Base-by-base conservation (phyloP, 345 rosid species). In the Heritiera littoralis region DNA sequence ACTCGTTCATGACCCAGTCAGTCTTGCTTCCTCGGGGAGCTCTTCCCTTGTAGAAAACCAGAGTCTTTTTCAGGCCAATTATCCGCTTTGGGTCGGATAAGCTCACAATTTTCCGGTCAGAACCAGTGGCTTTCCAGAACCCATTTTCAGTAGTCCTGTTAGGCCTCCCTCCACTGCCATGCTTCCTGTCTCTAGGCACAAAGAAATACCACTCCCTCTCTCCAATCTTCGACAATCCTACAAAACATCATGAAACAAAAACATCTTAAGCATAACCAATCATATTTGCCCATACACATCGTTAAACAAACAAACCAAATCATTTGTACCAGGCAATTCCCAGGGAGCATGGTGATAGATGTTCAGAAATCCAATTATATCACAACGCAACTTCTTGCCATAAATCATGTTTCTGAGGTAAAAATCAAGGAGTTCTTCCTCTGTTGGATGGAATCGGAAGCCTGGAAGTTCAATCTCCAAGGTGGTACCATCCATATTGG, bases 1-100 rank as follows among this genome's bases (percentile, higher is more conserved):
- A 96, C 83, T 96, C 99, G 77, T 92, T 96, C 98, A 96, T 96
- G 66, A 96, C 88, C 99, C 99, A 96, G 79, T 96, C 97, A 41
- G 99, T 93, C 80, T 88, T 96, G 83, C n/a, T 66, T n/a, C 99
- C 99, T 66, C 85, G 87, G 0, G 98, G 99, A 3, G 98, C 97
- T 84, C 95, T 90, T 14, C 98, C 98, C 83, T 68, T 51, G 28
- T 93, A 95, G 88, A 95, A 95, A 84, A 95, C 98, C 55, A 95
- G 97, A 6, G 98, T 95, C 78, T 95, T 95, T 83, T 88, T 90
- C 7, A 93, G 83, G 52, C 98, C 98, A 40, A 95, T 81, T 5
- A 90, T 75, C 77, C 91, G 90, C 78, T 92, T 93, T 6, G 90
- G 93, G 3, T 87, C 97, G 1, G 95, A 85, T 15, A 88, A 79